A percentile compares a stretch with the other conserved stretches of the same genome.
Conservation (phyloP, 2,329 filamentous ascomycete genomes). For the Fusarium devonianum region DNA sequence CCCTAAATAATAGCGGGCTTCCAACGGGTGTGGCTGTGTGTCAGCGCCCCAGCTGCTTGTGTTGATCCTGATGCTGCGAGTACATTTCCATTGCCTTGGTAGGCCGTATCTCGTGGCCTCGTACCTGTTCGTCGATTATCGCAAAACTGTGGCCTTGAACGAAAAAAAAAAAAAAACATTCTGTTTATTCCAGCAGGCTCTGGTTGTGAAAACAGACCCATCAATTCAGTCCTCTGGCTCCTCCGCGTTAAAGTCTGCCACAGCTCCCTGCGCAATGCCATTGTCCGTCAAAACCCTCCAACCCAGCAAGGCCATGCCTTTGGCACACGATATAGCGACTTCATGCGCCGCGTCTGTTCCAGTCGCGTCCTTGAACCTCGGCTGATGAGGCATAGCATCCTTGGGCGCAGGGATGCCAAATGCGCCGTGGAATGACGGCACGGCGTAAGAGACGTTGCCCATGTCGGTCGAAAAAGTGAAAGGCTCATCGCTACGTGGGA, state of each 20-base stretch:
- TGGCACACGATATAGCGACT: slow-evolving; percentile 39
- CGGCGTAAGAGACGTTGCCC: slow-evolving; percentile 58
- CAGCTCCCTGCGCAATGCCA: neutral
- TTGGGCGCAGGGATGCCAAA: slow-evolving; percentile 52
- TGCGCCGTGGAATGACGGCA: slow-evolving; percentile 57
- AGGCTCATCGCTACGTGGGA: slow-evolving; percentile 47
- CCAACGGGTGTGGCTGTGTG: no score
- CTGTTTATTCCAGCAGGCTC: no score
- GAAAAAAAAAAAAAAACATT: no score
- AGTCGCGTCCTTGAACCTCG: slow-evolving; percentile 54
- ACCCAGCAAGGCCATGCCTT: slow-evolving; percentile 4
- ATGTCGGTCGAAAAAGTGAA: slow-evolving; percentile 56
- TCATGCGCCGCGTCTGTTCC: slow-evolving; percentile 49
- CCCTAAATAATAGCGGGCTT: no score
- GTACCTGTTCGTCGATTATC: no score
- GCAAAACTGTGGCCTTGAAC: no score
- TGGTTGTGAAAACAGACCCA: no score
- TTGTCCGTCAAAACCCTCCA: slow-evolving; percentile 9
- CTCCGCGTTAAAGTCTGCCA: neutral
- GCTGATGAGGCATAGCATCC: slow-evolving; percentile 49
- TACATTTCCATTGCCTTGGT: no score
- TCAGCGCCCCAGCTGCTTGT: no score
- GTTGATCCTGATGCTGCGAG: no score
- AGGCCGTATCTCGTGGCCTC: no score
- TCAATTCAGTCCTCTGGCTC: neutral